phyloP scores from a whole-genome alignment of 495 filamentous ascomycete species.

The Tuber brumale region DNA sequence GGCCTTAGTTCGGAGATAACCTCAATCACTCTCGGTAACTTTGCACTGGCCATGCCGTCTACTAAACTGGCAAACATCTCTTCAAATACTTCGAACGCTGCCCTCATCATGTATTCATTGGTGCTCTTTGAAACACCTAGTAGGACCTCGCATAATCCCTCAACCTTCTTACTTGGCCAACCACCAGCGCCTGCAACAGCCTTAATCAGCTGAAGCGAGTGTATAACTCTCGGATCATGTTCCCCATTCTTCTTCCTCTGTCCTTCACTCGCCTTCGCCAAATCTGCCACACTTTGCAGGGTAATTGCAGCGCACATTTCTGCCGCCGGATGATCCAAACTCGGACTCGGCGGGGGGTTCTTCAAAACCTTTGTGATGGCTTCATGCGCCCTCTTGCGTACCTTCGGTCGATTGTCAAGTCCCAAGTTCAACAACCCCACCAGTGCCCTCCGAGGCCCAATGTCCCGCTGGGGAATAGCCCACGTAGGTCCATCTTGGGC shows the following conservation, averaged over 20 bases:
- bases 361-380: constrained; percentile 75
- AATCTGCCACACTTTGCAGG: constrained; percentile 64
- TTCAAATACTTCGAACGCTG: constrained; percentile 94
- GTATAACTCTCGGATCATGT: constrained; percentile 77
- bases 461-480: constrained; percentile 72
- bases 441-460: constrained; percentile 80
- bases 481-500: constrained; percentile 83
- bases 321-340: constrained; percentile 82
- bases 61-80: constrained; percentile 81
- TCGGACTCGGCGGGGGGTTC: constrained; percentile 77
- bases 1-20: constrained; percentile 83
- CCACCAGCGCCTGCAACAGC: constrained; percentile 82
- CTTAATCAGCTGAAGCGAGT: constrained; percentile 84
- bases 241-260: constrained; percentile 66
- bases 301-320: constrained; percentile 93
- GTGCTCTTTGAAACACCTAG: constrained; percentile 78
- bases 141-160: constrained; percentile 78
- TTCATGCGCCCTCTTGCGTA: constrained; percentile 89
- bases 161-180: constrained; percentile 96
- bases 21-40: constrained; percentile 80
- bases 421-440: constrained; percentile 78
- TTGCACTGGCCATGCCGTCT: constrained; percentile 74
- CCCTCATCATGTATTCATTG: constrained; percentile 91
- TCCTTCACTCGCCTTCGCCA: constrained; percentile 55
- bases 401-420: constrained; percentile 85